Conservation (phyloP, 148 eudicot species). For the Silene uniflora region DNA sequence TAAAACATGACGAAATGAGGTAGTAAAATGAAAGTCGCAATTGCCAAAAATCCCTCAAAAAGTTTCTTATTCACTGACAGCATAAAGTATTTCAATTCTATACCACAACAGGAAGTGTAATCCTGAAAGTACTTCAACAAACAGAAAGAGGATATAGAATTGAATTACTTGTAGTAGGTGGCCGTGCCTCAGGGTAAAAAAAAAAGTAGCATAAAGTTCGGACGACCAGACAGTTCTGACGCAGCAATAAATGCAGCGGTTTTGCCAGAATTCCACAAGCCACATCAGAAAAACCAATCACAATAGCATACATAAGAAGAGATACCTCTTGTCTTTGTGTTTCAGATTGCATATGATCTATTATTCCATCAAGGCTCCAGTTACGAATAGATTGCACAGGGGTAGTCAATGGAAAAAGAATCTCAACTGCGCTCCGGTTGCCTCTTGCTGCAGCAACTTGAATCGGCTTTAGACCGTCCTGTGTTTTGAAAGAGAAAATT, state of each 20-base stretch:
- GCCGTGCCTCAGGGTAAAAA: too few species aligned
- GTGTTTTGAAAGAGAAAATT: slow-evolving; percentile 8
- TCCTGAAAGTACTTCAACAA: too few species aligned
- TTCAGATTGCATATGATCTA: slow-evolving; percentile 68
- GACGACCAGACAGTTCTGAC: neutral
- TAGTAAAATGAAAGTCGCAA: neutral
- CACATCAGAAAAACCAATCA: neutral
- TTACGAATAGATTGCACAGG: slow-evolving; percentile 45
- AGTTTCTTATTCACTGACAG: neutral
- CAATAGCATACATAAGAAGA: neutral
- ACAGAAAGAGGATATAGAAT: too few species aligned
- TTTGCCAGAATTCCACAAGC: neutral
- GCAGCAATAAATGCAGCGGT: neutral
- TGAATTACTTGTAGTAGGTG: too few species aligned
- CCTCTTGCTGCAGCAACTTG: slow-evolving; percentile 83
- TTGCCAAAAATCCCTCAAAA: neutral
- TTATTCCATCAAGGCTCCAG: slow-evolving; percentile 78
- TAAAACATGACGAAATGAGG: neutral
- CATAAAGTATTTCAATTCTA: neutral
- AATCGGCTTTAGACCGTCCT: slow-evolving; percentile 80
- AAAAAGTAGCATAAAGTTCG: neutral
- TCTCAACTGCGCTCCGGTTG: slow-evolving; percentile 56
- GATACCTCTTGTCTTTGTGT: slow-evolving; percentile 50
- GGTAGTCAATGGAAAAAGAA: slow-evolving; percentile 60
- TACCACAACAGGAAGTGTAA: too few species aligned